Conservation (phyloP, 1,284 basidiomycete genomes). For the Tylopilus sp. region DNA sequence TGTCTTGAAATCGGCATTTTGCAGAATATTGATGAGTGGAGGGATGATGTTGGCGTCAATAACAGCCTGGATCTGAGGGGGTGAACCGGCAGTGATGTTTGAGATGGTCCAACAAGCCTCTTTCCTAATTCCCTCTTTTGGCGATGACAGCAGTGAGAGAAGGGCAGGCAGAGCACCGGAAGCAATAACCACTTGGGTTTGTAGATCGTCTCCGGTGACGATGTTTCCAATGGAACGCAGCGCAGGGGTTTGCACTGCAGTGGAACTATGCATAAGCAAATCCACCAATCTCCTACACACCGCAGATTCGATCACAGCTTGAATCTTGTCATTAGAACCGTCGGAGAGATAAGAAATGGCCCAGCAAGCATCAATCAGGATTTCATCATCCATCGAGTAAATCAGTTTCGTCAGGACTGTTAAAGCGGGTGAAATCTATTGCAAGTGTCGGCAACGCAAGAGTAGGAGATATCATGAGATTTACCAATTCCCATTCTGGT, state of each 20-base stretch:
- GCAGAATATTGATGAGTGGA: slow-evolving; percentile 97
- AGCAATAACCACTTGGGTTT: slow-evolving; percentile 98
- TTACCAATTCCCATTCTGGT: slow-evolving; percentile 90
- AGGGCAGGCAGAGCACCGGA: slow-evolving; percentile 94
- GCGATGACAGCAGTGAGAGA: slow-evolving; percentile 87
- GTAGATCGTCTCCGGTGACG: slow-evolving; percentile 97
- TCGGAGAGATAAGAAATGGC: slow-evolving; percentile 99
- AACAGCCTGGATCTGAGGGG: slow-evolving; percentile 92
- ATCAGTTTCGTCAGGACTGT: slow-evolving; percentile 97
- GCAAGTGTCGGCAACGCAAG: slow-evolving; percentile 14
- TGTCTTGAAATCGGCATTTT: slow-evolving; percentile 98
- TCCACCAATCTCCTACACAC: slow-evolving; percentile 98
- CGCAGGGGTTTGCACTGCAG: slow-evolving; percentile 98
- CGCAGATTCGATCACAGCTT: slow-evolving; percentile 98
- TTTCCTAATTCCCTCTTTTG: slow-evolving; percentile 94
- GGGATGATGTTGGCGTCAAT: slow-evolving; percentile 92
- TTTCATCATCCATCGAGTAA: slow-evolving; percentile 99
- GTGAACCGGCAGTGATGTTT: slow-evolving; percentile 96
- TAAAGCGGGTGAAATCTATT: slow-evolving; percentile 92
- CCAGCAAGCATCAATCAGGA: slow-evolving; percentile 99
- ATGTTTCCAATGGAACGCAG: slow-evolving; percentile 98
- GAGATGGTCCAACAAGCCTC: slow-evolving; percentile 99
- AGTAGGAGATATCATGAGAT: slow-evolving; percentile 19
- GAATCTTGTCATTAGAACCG: slow-evolving; percentile 99
- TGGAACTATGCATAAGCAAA: slow-evolving; percentile 95